Evolutionary conservation across 2,329 filamentous ascomycete species (phyloP).

Genomic region (Lecanicillium sp.): DNA sequence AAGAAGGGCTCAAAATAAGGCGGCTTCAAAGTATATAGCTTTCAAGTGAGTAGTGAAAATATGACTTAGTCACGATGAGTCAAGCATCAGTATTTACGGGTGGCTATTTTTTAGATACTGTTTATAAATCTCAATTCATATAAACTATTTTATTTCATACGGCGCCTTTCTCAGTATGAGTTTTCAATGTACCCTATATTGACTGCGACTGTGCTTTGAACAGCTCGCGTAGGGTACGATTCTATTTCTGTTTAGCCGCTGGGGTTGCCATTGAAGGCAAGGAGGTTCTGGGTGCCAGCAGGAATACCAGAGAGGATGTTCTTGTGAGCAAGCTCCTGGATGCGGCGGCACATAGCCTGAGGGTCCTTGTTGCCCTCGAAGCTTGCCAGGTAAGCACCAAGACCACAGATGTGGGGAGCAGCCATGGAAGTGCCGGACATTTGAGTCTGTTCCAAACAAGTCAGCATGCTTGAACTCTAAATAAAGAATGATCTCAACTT

Average conservation of each 20-base stretch:
- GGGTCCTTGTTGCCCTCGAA: conserved; percentile 33
- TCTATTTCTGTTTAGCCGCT: neutral
- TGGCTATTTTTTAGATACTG: no score
- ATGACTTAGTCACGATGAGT: neutral
- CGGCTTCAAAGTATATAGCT: neutral
- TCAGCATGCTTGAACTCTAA: no score
- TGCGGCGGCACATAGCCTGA: conserved; percentile 37
- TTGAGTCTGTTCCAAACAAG: no score
- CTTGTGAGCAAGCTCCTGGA: conserved; percentile 33
- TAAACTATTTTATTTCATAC: no score
- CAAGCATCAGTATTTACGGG: no score
- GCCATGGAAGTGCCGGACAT: conserved; percentile 37
- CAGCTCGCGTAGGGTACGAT: no score
- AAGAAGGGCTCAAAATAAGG: neutral
- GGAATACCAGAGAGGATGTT: conserved; percentile 32
- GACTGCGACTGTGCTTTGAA: no score
- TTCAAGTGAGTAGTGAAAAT: neutral
- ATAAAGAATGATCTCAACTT: conserved; percentile 11
- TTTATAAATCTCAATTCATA: no score
- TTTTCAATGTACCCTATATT: no score
- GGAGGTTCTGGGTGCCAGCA: conserved; percentile 38
- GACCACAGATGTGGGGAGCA: conserved; percentile 29
- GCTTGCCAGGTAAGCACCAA: conserved; percentile 36
- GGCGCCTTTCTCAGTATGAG: no score
- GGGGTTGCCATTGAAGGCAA: conserved; percentile 45